Evolutionary conservation across 306 rosid genomes (phyloP).

Genomic region (Abrus pulchellus): DNA sequence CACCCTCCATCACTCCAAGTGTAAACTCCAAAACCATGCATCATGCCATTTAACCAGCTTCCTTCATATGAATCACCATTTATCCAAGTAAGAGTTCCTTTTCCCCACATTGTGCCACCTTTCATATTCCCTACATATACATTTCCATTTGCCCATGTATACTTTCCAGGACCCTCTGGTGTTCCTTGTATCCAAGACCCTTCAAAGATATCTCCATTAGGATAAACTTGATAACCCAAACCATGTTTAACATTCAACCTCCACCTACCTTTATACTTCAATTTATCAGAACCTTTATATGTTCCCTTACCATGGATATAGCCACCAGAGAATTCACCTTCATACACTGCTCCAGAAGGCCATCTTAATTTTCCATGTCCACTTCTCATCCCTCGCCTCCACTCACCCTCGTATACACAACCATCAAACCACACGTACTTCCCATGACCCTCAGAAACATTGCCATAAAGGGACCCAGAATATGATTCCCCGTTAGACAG

Average conservation of each 20-base stretch:
- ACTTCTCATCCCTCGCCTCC: constrained; percentile 88
- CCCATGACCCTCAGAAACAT: constrained; percentile 80
- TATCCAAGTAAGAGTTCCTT: constrained; percentile 88
- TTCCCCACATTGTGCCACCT: constrained; percentile 86
- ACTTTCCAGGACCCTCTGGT: constrained; percentile 92
- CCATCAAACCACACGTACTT: constrained; percentile 80
- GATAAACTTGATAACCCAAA: constrained; percentile 78
- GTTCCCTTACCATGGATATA: constrained; percentile 83
- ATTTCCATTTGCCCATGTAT: constrained; percentile 85
- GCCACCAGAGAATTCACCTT: constrained; percentile 90
- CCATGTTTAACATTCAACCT: constrained; percentile 86
- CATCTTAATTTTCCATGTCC: constrained; percentile 72
- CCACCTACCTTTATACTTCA: constrained; percentile 88
- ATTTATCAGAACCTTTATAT: constrained; percentile 63
- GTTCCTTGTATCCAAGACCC: constrained; percentile 93
- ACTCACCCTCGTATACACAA: constrained; percentile 80
- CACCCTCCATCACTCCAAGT: constrained; percentile 88
- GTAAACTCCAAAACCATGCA: constrained; percentile 90
- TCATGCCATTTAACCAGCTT: constrained; percentile 84
- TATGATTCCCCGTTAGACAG: constrained; percentile 74
- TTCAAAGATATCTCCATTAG: constrained; percentile 79
- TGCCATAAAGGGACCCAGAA: constrained; percentile 75
- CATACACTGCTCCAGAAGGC: constrained; percentile 80
- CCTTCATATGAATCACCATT: constrained; percentile 89
- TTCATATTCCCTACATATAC: constrained; percentile 87